Evolutionary conservation across 2,329 filamentous ascomycete species (phyloP).

Genomic region (Orbilia javanica): DNA sequence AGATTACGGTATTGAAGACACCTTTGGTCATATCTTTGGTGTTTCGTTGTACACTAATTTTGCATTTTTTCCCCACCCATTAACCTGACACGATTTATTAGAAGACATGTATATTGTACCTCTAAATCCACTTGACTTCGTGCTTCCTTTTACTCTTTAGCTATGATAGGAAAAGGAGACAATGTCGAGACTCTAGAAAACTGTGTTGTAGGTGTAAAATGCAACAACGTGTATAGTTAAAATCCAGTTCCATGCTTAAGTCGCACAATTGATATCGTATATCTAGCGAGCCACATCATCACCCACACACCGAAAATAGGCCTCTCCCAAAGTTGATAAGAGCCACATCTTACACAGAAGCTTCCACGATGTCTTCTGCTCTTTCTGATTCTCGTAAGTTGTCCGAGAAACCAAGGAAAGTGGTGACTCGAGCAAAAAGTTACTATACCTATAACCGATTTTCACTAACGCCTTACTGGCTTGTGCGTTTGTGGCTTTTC

Average conservation of each 20-base stretch:
- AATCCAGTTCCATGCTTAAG: slow-evolving; percentile 13
- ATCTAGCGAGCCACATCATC: not conserved
- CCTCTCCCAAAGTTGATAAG: not conserved
- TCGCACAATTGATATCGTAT: not conserved
- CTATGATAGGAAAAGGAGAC: too few species aligned
- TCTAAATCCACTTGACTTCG: too few species aligned
- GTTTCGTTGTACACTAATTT: slow-evolving; percentile 39
- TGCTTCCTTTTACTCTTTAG: too few species aligned
- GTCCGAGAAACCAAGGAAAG: not conserved
- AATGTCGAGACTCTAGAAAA: too few species aligned
- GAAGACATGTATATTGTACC: not conserved
- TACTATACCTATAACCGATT: too few species aligned
- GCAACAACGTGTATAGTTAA: slow-evolving; percentile 6
- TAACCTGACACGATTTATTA: not conserved
- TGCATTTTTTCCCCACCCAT: slow-evolving; percentile 14
- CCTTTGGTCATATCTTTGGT: slow-evolving; percentile 39
- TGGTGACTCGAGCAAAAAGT: too few species aligned
- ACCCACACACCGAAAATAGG: not conserved
- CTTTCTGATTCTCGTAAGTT: slow-evolving; percentile 25
- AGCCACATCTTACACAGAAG: not conserved
- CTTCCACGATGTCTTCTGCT: slow-evolving; percentile 13
- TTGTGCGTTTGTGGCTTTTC: not conserved
- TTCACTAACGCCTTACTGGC: too few species aligned
- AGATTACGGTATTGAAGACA: slow-evolving; percentile 11
- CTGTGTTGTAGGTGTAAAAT: slow-evolving; percentile 11